These are phyloP conservation scores for Neurospora sp. DNA, from an alignment of 495 filamentous ascomycete species.

Conservation along the genomic window DNA sequence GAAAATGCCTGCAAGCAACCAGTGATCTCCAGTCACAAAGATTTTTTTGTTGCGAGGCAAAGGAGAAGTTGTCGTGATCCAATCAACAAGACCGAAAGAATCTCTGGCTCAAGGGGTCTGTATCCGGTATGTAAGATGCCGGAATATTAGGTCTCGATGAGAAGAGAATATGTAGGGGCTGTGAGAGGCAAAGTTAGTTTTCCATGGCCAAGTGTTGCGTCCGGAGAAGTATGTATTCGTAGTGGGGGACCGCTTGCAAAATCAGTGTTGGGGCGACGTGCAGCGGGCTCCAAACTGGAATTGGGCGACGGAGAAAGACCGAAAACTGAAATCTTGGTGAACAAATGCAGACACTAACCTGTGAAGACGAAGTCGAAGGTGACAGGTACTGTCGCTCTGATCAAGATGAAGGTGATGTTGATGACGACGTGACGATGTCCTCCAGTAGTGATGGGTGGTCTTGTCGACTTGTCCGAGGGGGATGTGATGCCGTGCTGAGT, in stretches of 20 bases:
- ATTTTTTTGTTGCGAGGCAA: neutral
- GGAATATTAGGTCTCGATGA: neutral
- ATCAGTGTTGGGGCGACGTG: neutral
- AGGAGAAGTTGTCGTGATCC: neutral
- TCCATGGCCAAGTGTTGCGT: neutral
- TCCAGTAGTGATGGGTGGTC: constrained; percentile 1
- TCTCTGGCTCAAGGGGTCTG: neutral
- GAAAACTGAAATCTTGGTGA: neutral
- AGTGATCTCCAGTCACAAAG: neutral
- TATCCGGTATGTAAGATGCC: neutral
- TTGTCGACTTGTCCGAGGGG: neutral
- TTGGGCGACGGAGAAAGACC: constrained; percentile 1
- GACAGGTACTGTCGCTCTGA: constrained; percentile 9
- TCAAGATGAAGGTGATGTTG: constrained; percentile 1
- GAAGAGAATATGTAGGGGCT: neutral
- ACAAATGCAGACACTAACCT: constrained; percentile 14
- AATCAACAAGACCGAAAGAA: neutral
- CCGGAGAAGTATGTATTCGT: neutral
- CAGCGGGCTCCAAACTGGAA: neutral
- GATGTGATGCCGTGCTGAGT: neutral
- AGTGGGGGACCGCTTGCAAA: neutral
- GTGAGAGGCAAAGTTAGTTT: neutral
- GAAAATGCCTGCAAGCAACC: neutral
- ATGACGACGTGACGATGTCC: constrained; percentile 1
- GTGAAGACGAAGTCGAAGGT: constrained; percentile 9